These are phyloP conservation scores for Hypomontagnella submonticulosa DNA, from an alignment of 495 filamentous ascomycete species.

Conservation along the genomic window DNA sequence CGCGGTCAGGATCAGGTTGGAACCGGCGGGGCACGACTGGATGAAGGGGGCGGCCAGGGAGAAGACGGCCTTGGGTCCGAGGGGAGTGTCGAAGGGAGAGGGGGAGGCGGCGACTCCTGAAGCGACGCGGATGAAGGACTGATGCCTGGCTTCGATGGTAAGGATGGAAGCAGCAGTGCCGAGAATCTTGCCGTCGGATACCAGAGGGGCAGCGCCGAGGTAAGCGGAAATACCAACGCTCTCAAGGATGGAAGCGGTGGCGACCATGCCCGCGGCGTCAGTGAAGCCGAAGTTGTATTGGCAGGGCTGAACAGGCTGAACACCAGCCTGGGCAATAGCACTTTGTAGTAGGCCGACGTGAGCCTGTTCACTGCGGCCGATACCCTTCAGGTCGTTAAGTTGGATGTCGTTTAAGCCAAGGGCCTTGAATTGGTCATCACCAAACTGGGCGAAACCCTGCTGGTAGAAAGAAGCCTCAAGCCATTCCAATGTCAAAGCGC, in stretches of 20 bases:
- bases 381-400: constrained; percentile 61
- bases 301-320: constrained; percentile 68
- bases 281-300: constrained; percentile 72
- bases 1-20: constrained; percentile 64
- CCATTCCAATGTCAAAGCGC: constrained; percentile 72
- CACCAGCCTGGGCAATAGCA: constrained; percentile 64
- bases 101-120: constrained; percentile 61
- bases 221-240: constrained; percentile 71
- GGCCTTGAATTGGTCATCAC: constrained; percentile 65
- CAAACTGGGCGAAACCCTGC: constrained; percentile 69
- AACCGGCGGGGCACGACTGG: constrained; percentile 65
- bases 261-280: constrained; percentile 67
- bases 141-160: constrained; percentile 70
- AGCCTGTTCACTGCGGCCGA: constrained; percentile 65
- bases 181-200: constrained; percentile 63
- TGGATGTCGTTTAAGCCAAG: constrained; percentile 63
- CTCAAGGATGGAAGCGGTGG: constrained; percentile 69
- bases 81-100: constrained; percentile 68
- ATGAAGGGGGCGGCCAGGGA: constrained; percentile 74
- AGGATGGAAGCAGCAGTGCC: constrained; percentile 67
- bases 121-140: constrained; percentile 67
- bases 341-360: constrained; percentile 68
- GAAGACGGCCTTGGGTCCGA: constrained; percentile 68
- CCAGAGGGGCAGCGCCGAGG: constrained; percentile 69
- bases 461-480: constrained; percentile 72